Evolutionary conservation across 371 early-diverging fungal genomes (phyloP).

Genomic region (Actinomortierella wolfii): DNA sequence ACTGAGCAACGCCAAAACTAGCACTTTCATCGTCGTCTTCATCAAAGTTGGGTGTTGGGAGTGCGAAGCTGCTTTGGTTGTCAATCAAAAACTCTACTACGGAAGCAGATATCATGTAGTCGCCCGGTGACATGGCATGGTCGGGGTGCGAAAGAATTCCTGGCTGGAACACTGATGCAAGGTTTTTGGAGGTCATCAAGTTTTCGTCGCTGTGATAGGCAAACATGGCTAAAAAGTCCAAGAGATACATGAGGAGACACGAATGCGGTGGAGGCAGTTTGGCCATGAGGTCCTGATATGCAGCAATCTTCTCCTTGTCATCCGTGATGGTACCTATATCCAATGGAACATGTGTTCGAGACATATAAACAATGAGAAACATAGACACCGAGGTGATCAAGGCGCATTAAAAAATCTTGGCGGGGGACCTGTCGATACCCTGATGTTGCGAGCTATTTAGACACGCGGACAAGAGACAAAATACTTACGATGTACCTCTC

Average conservation of each 20-base stretch:
- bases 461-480: neutral
- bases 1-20: constrained; percentile 13
- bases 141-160: constrained; percentile 61
- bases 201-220: constrained; percentile 53
- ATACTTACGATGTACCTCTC: constrained; percentile 54
- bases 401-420: no score
- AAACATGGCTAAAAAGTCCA: constrained; percentile 62
- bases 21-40: constrained; percentile 34
- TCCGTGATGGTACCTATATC: constrained; percentile 45
- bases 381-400: neutral
- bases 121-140: constrained; percentile 58
- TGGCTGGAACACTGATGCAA: constrained; percentile 70
- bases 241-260: constrained; percentile 59
- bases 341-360: constrained; percentile 3
- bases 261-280: constrained; percentile 58
- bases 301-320: constrained; percentile 50
- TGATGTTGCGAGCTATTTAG: neutral
- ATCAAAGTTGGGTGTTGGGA: constrained; percentile 45
- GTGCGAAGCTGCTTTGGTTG: constrained; percentile 49
- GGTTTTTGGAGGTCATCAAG: constrained; percentile 59
- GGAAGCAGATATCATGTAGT: constrained; percentile 60
- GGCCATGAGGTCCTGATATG: constrained; percentile 58
- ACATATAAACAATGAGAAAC: constrained; percentile 5
- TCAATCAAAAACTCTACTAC: constrained; percentile 63
- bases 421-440: neutral